Base-by-base conservation (phyloP, 176 grass and related monocot species). In the Oryza glaberrima region DNA sequence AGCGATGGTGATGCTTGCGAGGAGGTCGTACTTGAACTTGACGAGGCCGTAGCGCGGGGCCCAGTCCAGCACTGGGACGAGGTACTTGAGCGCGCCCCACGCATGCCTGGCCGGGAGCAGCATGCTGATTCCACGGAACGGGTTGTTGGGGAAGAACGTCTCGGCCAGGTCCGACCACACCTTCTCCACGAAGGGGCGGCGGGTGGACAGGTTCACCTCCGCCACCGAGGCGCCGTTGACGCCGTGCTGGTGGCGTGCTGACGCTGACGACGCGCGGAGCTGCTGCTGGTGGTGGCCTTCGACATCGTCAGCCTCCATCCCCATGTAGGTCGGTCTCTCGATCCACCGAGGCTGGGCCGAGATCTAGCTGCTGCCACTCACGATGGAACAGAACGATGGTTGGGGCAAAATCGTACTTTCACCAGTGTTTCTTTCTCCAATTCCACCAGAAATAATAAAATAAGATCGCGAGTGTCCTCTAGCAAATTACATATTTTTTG, bases 141-240 rank as follows among this genome's bases (percentile, higher is more conserved):
- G 95, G 89, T 98, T 86, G 82, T 98, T 93, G 19, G 96, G 96
- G 77, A 98, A 93, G 87, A 98, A 85, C 5, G 93, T 95, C 89
- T 98, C 96, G 9, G 87, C 87, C 1, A 98, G 86, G 38, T 81
- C 71, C 36, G 91, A 79, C 17, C 78, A 71, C 71, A 95, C 0
- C 15, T 68, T 40, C 58, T 87, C 20, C 19, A 3, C 1, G 63
- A 93, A 92, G 20, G 86, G 83, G 3, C 64, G 80, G 8, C 77
- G 41, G 40, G 70, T 48, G 10, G 84, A 47, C 14, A 98, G 80
- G 79, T 98, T 95, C 20, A 95, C 92, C 83, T 67, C 67, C 10
- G 75, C 56, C 15, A 7, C 60, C 30, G 1, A 54, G 22, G 9
- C 52, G 0, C 15, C 70, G 36, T 5, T 56, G 45, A 4, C 9